Conservation (phyloP, 2,329 filamentous ascomycete species). For the Claviceps quebecensis region DNA sequence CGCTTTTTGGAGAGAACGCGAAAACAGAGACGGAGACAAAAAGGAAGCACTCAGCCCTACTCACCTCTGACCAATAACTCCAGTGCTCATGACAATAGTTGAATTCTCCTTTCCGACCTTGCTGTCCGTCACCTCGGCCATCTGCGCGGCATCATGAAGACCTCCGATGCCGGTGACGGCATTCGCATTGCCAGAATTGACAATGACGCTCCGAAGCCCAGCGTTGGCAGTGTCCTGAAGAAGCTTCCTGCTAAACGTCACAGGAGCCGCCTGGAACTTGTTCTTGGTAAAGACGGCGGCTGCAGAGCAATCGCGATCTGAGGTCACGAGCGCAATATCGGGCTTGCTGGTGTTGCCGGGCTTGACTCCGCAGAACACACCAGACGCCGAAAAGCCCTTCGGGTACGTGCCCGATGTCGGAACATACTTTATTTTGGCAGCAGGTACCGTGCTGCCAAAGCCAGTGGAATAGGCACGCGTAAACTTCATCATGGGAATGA, state of each 20-base stretch:
- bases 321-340: conserved; percentile 78
- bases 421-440: conserved; percentile 80
- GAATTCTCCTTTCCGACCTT: conserved; percentile 32
- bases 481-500: conserved; percentile 16
- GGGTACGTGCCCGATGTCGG: conserved; percentile 78
- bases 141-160: conserved; percentile 71
- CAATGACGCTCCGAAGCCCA: conserved; percentile 66
- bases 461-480: conserved; percentile 21
- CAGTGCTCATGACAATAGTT: conserved; percentile 96
- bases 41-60: conserved; percentile 5
- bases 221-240: conserved; percentile 51
- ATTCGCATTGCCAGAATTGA: conserved; percentile 95
- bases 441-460: conserved; percentile 39
- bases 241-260: conserved; percentile 67
- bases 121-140: conserved; percentile 69
- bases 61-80: conserved; percentile 86
- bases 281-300: conserved; percentile 96
- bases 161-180: conserved; percentile 88
- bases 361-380: conserved; percentile 87
- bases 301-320: conserved; percentile 71
- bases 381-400: conserved; percentile 75
- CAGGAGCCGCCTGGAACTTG: conserved; percentile 92
- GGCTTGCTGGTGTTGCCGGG: conserved; percentile 81
- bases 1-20: no score
- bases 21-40: no score